These are phyloP conservation scores for Venturia carpophila DNA, from an alignment of 2,329 filamentous ascomycete species.

Conservation along the genomic window DNA sequence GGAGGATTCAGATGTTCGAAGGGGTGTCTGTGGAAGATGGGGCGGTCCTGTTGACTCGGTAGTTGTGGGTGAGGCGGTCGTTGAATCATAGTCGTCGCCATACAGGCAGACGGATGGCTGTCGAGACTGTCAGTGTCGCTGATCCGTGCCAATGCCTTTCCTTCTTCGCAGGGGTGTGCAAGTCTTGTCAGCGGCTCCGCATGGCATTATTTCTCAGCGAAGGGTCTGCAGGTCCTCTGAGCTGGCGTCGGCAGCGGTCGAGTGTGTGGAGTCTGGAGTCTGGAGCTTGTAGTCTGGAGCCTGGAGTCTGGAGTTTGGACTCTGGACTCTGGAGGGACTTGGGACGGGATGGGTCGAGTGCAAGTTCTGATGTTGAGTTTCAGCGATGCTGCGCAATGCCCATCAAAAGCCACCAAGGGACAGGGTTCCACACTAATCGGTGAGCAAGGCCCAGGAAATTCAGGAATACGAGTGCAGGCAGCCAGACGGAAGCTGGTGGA, in stretches of 20 bases:
- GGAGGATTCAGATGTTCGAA: constrained; percentile 5
- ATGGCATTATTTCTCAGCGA: constrained; percentile 15
- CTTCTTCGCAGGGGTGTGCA: constrained; percentile 11
- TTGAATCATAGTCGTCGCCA: constrained; percentile 12
- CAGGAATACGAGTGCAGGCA: not conserved
- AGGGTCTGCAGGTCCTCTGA: not conserved
- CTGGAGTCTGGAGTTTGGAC: too few species aligned
- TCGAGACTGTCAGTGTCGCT: not conserved
- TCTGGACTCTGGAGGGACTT: not conserved
- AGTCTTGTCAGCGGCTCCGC: constrained; percentile 10
- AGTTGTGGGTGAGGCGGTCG: constrained; percentile 10
- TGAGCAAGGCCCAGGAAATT: constrained; percentile 1
- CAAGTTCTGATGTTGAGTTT: not conserved
- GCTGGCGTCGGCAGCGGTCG: not conserved
- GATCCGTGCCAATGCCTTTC: constrained; percentile 15
- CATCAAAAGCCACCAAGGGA: not conserved
- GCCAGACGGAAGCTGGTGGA: too few species aligned
- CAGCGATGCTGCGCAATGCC: not conserved
- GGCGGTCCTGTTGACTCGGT: not conserved
- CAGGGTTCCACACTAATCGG: constrained; percentile 5
- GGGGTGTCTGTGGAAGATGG: constrained; percentile 1
- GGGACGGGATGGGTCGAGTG: not conserved
- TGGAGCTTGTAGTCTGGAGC: too few species aligned
- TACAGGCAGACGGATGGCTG: not conserved
- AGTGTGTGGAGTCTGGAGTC: not conserved